These are phyloP conservation scores for Puccinia triticina DNA, from an alignment of 1,284 basidiomycete genomes.

Conservation along the genomic window DNA sequence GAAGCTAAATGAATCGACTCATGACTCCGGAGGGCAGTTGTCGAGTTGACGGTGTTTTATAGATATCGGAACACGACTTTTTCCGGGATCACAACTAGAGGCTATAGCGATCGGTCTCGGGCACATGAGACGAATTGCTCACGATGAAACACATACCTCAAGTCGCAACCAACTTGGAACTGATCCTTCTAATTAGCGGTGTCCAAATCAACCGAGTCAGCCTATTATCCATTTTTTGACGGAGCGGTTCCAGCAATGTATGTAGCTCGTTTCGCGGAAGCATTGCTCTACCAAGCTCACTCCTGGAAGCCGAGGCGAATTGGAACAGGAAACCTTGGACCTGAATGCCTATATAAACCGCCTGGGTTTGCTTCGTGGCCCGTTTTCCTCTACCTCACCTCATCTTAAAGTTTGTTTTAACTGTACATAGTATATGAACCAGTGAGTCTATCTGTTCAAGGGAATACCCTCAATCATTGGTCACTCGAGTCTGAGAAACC, in stretches of 20 bases:
- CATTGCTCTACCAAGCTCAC: not conserved
- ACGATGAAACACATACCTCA: not conserved
- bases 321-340: not conserved
- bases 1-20: not conserved
- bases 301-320: not conserved
- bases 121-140: too few species aligned
- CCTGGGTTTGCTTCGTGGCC: not conserved
- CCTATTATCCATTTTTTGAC: not conserved
- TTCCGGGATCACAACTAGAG: not conserved
- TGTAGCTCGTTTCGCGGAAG: not conserved
- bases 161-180: not conserved
- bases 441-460: not conserved
- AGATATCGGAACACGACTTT: not conserved
- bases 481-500: not conserved
- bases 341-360: slow-evolving; percentile 1
- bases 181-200: too few species aligned
- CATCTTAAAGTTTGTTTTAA: not conserved
- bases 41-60: not conserved
- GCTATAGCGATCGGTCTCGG: slow-evolving; percentile 2
- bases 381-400: not conserved
- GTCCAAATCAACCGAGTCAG: not conserved
- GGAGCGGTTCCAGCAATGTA: not conserved
- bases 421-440: not conserved
- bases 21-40: not conserved
- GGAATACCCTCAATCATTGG: not conserved